A percentile compares a stretch with the other conserved stretches of the same genome.
These are phyloP conservation scores for Flaveria robusta DNA, from an alignment of 129 eudicot genomes.

Conservation along the genomic window DNA sequence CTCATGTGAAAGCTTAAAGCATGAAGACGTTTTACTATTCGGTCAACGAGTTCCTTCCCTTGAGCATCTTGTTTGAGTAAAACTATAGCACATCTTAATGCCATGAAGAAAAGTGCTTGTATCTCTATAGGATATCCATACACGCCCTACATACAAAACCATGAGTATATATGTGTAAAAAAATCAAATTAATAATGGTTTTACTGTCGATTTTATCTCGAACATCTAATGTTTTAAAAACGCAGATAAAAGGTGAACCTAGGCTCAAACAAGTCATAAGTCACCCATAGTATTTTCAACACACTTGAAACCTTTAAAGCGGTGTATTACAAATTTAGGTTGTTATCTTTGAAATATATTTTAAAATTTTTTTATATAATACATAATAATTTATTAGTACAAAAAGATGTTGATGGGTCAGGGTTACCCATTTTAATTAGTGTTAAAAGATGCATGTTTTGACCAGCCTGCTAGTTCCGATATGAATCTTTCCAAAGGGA, in stretches of 20 bases:
- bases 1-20: constrained; percentile 96
- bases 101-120: constrained; percentile 96
- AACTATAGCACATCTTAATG: constrained; percentile 75
- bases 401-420: background rate
- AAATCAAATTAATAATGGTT: too few species aligned
- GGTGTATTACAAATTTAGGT: background rate
- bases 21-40: constrained; percentile 82
- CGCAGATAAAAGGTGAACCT: background rate
- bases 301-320: background rate
- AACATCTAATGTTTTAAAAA: background rate
- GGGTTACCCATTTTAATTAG: background rate
- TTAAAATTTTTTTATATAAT: too few species aligned
- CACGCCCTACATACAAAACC: constrained; percentile 59
- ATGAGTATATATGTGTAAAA: background rate
- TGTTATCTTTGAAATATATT: background rate
- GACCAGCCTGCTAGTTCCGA: background rate
- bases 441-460: background rate
- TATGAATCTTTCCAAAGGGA: background rate
- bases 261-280: background rate
- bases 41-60: constrained; percentile 76
- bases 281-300: background rate
- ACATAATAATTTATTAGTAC: too few species aligned
- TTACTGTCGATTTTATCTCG: too few species aligned
- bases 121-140: constrained; percentile 96
- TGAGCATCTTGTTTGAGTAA: constrained; percentile 81